phyloP scores from a whole-genome alignment of 1,284 basidiomycete species.

The Tilletia horrida region DNA sequence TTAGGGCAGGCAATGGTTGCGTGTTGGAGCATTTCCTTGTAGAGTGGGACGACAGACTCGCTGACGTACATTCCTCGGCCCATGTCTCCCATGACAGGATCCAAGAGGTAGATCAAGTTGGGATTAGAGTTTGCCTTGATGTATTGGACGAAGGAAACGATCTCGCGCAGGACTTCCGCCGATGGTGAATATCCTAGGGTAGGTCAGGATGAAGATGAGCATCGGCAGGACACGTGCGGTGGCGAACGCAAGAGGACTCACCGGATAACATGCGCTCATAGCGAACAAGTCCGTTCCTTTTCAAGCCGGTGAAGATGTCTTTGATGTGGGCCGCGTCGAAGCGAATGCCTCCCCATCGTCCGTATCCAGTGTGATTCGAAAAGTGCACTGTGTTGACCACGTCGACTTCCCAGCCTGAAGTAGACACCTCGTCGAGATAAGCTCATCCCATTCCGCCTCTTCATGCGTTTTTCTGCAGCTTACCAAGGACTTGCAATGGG shows the following conservation, averaged over 20 bases:
- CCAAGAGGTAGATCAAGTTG: slow-evolving; percentile 75
- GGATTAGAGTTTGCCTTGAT: slow-evolving; percentile 55
- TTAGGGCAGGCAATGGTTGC: slow-evolving; percentile 94
- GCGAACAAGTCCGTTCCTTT: slow-evolving; percentile 40
- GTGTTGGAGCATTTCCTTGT: slow-evolving; percentile 71
- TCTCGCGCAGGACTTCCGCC: neutral
- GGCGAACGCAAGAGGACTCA: slow-evolving; percentile 14
- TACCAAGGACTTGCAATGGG: slow-evolving; percentile 79
- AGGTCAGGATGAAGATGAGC: no score
- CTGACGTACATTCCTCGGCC: slow-evolving; percentile 71
- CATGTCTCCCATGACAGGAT: slow-evolving; percentile 64
- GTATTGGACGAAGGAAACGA: slow-evolving; percentile 5
- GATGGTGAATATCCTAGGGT: neutral
- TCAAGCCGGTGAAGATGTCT: slow-evolving; percentile 52
- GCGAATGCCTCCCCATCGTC: slow-evolving; percentile 56
- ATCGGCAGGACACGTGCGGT: no score
- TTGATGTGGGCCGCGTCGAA: slow-evolving; percentile 55
- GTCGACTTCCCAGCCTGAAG: slow-evolving; percentile 79
- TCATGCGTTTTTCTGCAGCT: neutral
- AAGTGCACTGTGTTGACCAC: slow-evolving; percentile 87
- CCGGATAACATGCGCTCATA: slow-evolving; percentile 46
- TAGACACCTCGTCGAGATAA: neutral
- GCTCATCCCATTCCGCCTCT: neutral
- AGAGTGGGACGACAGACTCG: slow-evolving; percentile 80
- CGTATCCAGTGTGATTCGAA: slow-evolving; percentile 84